Evolutionary conservation across 1,139 yeast species (phyloP), one percentile per base, ranked within the genome.

Genomic region (Nakaseomyces glabratus): DNA sequence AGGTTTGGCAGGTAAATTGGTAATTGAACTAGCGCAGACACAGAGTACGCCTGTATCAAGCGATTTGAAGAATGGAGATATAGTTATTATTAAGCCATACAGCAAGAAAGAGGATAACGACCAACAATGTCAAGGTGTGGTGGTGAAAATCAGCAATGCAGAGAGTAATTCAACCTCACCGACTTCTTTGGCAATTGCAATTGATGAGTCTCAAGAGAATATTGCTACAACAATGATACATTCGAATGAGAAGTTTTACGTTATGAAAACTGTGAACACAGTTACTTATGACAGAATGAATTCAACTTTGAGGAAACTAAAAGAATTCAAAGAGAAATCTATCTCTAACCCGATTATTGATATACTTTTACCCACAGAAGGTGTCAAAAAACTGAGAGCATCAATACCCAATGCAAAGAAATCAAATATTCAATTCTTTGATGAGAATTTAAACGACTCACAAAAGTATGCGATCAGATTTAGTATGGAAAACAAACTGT

Each of bases 261-360:
- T 80, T 1, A 76, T 77, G 4, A 76, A 80, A 51, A 59, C 81
- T n/a, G 65, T 78, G 40, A 84, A 72, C 60, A 73, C 81, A 5
- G 63, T 76, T 8, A 79, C 88, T 0, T 82, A 79, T 48, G 76
- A 76, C 44, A 55, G 96, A 43, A 85, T 90, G 95, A 73, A 76
- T 35, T 73, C 81, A 12, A 76, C 94, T 0, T 65, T 88, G 75
- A 68, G 77, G 29, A 80, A 76, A 46, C 61, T 82, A n/a, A 58
- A 63, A 8, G 81, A 76, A 41, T 49, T 73, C 34, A 57, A 41
- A 46, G 60, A 40, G 42, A 56, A 44, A 61, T 58, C 42, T 61
- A 38, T 44, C 39, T 55, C 53, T 28, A 46, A 50, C 35, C 33
- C 54, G 19, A 39, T 49, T 19, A 46, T 41, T 28, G 38, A 36